Evolutionary conservation across 73 alveolate genomes (phyloP).

Genomic region (Uronychia binucleata): DNA sequence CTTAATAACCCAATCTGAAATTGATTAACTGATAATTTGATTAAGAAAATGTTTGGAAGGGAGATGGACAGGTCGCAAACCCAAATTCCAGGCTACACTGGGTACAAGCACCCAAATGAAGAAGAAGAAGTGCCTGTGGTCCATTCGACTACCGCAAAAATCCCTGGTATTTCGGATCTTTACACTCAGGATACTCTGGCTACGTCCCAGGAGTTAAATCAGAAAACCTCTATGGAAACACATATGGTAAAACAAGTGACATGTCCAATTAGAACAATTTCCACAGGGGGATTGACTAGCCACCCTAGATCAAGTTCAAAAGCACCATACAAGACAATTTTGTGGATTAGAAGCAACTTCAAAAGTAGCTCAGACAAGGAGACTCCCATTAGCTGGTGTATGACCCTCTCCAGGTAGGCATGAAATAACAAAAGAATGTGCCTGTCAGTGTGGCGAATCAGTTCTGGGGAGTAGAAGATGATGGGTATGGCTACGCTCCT

Average conservation of each 20-base stretch:
- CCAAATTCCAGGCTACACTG: conserved; percentile 50
- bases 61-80: neutral
- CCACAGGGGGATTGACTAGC: conserved; percentile 52
- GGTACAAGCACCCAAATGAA: conserved; percentile 25
- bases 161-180: neutral
- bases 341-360: conserved; percentile 12
- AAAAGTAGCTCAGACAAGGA: neutral
- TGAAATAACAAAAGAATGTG: too few relatives aligned
- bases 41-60: neutral
- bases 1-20: conserved; percentile 5
- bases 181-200: conserved; percentile 67
- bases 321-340: conserved; percentile 42
- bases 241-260: conserved; percentile 73
- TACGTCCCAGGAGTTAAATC: conserved; percentile 79
- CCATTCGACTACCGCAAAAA: conserved; percentile 21
- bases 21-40: neutral
- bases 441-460: conserved; percentile 70
- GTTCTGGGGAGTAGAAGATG: conserved; percentile 67
- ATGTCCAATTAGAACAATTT: conserved; percentile 33
- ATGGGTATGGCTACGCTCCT: neutral
- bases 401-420: neutral
- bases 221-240: conserved; percentile 81
- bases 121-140: conserved; percentile 10
- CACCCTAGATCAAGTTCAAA: conserved; percentile 39
- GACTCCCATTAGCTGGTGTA: conserved; percentile 3